Percentiles rank a stretch among this genome's conserved stretches.
Evolutionary conservation across 2,329 filamentous ascomycete genomes (phyloP).

Genomic region (Neofusicoccum kwambonambiense): DNA sequence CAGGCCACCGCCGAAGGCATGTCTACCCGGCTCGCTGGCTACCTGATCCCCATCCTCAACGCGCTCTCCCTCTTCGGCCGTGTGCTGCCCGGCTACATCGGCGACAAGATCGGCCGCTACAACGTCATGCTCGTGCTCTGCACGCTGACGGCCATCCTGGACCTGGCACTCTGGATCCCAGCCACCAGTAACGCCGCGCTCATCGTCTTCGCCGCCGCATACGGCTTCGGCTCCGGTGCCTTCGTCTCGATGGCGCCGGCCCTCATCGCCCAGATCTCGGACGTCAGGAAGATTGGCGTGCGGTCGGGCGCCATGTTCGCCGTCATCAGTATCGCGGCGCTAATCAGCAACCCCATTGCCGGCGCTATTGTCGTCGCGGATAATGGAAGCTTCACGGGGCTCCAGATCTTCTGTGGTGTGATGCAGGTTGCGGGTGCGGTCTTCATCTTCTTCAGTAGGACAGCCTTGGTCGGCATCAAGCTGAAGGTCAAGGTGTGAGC

Average conservation of each 20-base stretch:
- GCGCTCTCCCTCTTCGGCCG: conserved; percentile 48
- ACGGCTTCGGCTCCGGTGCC: conserved; percentile 67
- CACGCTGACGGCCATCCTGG: conserved; percentile 49
- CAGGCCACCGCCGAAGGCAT: conserved; percentile 49
- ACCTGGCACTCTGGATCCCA: conserved; percentile 57
- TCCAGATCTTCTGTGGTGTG: conserved; percentile 66
- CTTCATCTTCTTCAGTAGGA: conserved; percentile 30
- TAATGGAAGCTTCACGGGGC: conserved; percentile 53
- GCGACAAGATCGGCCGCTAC: conserved; percentile 54
- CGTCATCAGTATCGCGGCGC: conserved; percentile 60
- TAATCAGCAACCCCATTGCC: conserved; percentile 67
- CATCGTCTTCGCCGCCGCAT: conserved; percentile 65
- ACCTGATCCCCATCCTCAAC: conserved; percentile 57
- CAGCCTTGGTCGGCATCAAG: conserved; percentile 30
- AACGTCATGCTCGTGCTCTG: conserved; percentile 50
- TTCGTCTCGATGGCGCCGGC: conserved; percentile 64
- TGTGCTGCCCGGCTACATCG: conserved; percentile 53
- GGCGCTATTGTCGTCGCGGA: conserved; percentile 42
- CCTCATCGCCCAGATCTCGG: conserved; percentile 68
- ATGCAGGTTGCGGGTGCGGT: conserved; percentile 47
- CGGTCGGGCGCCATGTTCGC: conserved; percentile 65
- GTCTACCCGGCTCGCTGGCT: conserved; percentile 48
- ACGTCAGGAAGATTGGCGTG: conserved; percentile 67
- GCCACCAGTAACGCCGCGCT: conserved; percentile 52
- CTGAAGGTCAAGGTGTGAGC: conserved; percentile 23